Evolutionary conservation across 2,329 filamentous ascomycete genomes (phyloP), one percentile per base, ranked within the genome.

Genomic region (Diplocarpon rosae): DNA sequence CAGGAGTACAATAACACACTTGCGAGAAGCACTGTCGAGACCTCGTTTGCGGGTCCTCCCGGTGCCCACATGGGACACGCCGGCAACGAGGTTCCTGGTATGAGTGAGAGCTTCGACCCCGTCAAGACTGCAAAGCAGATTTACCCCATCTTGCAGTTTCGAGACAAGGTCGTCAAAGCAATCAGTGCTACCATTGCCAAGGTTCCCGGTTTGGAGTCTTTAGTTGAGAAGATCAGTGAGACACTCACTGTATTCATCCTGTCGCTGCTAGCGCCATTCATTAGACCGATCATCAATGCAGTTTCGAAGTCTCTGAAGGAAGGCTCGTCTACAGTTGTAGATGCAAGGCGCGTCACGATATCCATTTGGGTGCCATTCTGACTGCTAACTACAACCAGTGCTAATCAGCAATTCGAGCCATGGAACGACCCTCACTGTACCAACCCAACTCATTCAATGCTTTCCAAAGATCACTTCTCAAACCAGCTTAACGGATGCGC

Each of bases 201-300:
- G 68, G 83, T 98, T 32, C 92, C 92, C 0, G 90, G 90, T 0
- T 72, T 98, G 3, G 87, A 95, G 65, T 73, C 81, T 49, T 70
- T 95, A n/a, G 78, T 96, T 16, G 90, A 96, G 52, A 90, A 87
- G 56, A 94, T 98, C 57, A 86, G 84, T 45, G 92, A 98, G 67
- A 90, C 85, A 1, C 71, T 98, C 33, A 95, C 90, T 0, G 73
- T 95, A 6, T 96, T 96, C 61, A 78, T 98, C 40, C 75, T 98
- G 50, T 89, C 88, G 5, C 75, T 98, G 1, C 73, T 98, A 14
- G 86, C 92, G 0, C 92, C 92, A 0, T 96, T 93, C 63, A 76
- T 98, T 50, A 79, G 88, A 45, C 92, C 92, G 10, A 83, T 98
- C 60, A 95, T 98, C 63, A 83, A 82, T 42, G 78, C 84, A 42